Evolutionary conservation across 306 rosid genomes (phyloP), one percentile per base, ranked within the genome.

Genomic region (Pyrus pyrifolia): DNA sequence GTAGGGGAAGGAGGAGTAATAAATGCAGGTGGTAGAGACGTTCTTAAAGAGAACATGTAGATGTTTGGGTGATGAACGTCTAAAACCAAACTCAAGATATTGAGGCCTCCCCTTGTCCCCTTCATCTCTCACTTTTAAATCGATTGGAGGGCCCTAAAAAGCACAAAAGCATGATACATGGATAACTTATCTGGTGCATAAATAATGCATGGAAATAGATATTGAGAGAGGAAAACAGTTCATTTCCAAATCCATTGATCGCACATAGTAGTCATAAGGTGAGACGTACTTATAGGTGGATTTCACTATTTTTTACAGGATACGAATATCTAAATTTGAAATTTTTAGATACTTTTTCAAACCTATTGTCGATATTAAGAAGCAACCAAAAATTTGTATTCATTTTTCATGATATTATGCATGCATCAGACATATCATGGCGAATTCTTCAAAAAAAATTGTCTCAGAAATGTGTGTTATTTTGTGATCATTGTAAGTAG

Each of bases 1-100:
- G 62, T 49, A 49, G 71, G 31, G 19, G 49, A n/a, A 55, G 23
- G 79, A 59, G n/a, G 53, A 30, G 89, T 81, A 83, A 83, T 94
- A 87, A 94, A 91, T 91, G 91, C 67, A 83, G 83, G 85, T 29
- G 57, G 78, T 62, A 76, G 72, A 85, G 81, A 73, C 73, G 86
- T 85, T 81, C 84, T 84, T 85, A 66, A 88, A 87, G 88, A 94
- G 97, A 95, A 95, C 98, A 83, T 95, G 98, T 79, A 83, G 68
- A 82, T 94, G 98, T 91, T 94, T 89, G 85, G 85, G 74, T 76
- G 73, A 83, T 89, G 88, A 86, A 78, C 80, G 86, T 84, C 76
- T n/a, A 78, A 79, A 78, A 79, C 81, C 51, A 85, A 90, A 84
- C 75, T 82, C 63, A 71, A 85, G 84, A 86, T 90, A 81, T 83